phyloP scores from a whole-genome alignment of 768 basidiomycete species.

The Tulasnella sp. region DNA sequence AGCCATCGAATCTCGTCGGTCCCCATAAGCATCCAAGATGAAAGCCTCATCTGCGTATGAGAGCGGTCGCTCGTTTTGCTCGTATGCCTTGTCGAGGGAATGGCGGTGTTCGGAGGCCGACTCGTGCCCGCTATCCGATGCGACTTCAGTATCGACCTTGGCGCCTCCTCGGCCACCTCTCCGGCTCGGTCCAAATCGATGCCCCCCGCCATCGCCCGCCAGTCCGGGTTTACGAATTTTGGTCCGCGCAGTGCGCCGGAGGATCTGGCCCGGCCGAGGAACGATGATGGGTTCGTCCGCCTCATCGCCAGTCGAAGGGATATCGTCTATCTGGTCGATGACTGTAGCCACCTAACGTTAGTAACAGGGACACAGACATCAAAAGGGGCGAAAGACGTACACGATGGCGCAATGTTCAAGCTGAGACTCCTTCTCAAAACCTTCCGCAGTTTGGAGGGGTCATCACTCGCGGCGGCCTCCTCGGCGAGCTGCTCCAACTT shows the following conservation, averaged over 20 bases:
- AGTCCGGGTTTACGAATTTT: constrained; percentile 88
- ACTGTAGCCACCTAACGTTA: constrained; percentile 46
- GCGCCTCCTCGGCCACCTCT: constrained; percentile 40
- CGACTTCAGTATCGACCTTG: constrained; percentile 33
- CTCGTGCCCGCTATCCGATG: constrained; percentile 28
- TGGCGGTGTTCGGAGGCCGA: constrained; percentile 43
- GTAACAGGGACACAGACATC: constrained; percentile 35
- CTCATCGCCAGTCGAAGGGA: constrained; percentile 68
- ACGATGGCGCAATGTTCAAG: constrained; percentile 80
- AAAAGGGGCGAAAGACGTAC: constrained; percentile 54
- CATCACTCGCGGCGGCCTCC: constrained; percentile 81
- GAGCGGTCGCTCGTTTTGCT: constrained; percentile 55
- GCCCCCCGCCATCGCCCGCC: constrained; percentile 76
- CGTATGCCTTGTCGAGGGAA: not conserved
- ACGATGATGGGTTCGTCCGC: constrained; percentile 90
- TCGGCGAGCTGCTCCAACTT: constrained; percentile 91
- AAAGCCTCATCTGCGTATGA: constrained; percentile 79
- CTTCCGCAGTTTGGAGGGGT: constrained; percentile 76
- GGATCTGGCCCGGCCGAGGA: constrained; percentile 80
- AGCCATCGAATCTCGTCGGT: constrained; percentile 38
- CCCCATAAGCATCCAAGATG: constrained; percentile 84
- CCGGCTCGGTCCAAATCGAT: constrained; percentile 67
- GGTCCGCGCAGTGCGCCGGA: constrained; percentile 90
- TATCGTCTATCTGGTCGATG: constrained; percentile 68
- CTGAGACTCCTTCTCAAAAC: constrained; percentile 85